phyloP scores from a whole-genome alignment of 768 basidiomycete genomes.

The Xerocomus brunneocitrinus region DNA sequence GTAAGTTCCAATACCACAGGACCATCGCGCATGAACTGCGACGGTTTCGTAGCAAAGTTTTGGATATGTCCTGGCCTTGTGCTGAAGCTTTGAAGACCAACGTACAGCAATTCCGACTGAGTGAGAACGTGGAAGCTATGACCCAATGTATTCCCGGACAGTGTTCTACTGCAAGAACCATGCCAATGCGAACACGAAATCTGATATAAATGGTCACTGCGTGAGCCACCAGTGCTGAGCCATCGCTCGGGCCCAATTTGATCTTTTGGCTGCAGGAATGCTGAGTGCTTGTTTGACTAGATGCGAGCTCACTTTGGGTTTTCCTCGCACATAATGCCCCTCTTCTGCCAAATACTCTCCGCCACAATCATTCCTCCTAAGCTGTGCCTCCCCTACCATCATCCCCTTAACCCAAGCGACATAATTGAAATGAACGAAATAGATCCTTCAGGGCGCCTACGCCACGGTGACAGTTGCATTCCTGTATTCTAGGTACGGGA shows the following conservation, averaged over 20 bases:
- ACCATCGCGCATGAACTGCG: neutral
- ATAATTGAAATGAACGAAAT: neutral
- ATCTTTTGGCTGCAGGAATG: too few relatives aligned
- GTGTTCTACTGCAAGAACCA: too few relatives aligned
- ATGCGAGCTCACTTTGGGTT: neutral
- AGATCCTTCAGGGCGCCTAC: neutral
- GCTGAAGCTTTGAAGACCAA: neutral
- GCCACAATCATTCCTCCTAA: neutral
- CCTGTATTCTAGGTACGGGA: constrained; percentile 19
- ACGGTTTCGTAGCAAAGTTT: too few relatives aligned
- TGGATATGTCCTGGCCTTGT: too few relatives aligned
- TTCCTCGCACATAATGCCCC: neutral
- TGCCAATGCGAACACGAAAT: too few relatives aligned
- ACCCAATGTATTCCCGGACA: too few relatives aligned
- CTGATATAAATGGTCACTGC: neutral
- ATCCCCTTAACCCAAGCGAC: neutral
- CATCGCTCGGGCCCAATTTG: too few relatives aligned
- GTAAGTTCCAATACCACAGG: neutral
- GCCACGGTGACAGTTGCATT: constrained; percentile 13
- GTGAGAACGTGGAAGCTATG: too few relatives aligned
- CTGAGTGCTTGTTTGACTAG: neutral
- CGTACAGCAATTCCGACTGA: neutral
- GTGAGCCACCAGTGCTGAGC: neutral
- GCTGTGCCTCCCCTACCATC: neutral
- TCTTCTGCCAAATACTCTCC: neutral